Evolutionary conservation across 1,284 basidiomycete species (phyloP).

Genomic region (Fistulina hepatica): DNA sequence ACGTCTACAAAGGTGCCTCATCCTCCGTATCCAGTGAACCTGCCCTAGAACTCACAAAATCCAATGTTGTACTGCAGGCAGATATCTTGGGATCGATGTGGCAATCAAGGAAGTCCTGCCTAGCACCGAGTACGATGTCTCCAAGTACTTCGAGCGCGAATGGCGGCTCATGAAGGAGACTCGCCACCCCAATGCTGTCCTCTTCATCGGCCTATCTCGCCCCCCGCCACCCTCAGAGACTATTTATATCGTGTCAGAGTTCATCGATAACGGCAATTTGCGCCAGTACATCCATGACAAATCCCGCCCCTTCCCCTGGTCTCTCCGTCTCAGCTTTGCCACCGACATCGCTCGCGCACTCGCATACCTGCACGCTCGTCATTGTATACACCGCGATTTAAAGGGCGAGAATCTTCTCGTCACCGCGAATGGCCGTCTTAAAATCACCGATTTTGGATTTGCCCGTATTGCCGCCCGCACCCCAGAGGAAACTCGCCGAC

Average conservation of each 20-base stretch:
- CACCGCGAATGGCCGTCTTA: slow-evolving; percentile 86
- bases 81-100: slow-evolving; percentile 89
- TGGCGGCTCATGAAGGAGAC: slow-evolving; percentile 89
- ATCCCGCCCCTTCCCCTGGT: slow-evolving; percentile 76
- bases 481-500: slow-evolving; percentile 80
- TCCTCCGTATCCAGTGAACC: slow-evolving; percentile 1
- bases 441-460: slow-evolving; percentile 95
- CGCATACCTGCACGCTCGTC: slow-evolving; percentile 93
- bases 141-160: slow-evolving; percentile 97
- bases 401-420: slow-evolving; percentile 97
- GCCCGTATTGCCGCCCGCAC: slow-evolving; percentile 88
- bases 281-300: slow-evolving; percentile 81
- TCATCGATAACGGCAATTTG: slow-evolving; percentile 79
- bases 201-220: slow-evolving; percentile 87
- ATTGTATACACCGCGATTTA: slow-evolving; percentile 80
- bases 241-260: slow-evolving; percentile 86
- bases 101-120: slow-evolving; percentile 94
- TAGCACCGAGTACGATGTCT: slow-evolving; percentile 82
- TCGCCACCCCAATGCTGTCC: slow-evolving; percentile 39
- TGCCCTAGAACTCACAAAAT: background rate
- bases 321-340: slow-evolving; percentile 85
- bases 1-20: slow-evolving; percentile 73
- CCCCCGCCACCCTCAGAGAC: slow-evolving; percentile 75
- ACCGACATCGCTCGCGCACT: slow-evolving; percentile 89
- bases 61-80: slow-evolving; percentile 36